Evolutionary conservation across 2,329 filamentous ascomycete species (phyloP).

Genomic region (Aspergillus sp.): DNA sequence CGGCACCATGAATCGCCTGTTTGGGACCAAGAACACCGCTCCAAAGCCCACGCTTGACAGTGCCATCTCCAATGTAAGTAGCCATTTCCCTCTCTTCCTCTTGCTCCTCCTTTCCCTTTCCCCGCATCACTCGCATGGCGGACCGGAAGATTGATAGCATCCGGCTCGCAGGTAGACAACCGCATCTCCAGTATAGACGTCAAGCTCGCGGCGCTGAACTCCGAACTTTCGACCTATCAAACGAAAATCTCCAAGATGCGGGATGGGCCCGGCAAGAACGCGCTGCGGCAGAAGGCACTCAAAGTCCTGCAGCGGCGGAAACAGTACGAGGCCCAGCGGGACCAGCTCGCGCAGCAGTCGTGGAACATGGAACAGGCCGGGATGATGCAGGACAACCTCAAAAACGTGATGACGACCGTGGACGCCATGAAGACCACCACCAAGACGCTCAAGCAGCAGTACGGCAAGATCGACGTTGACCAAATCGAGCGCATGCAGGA

Average conservation of each 20-base stretch:
- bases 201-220: conserved; percentile 87
- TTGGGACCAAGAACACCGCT: conserved; percentile 79
- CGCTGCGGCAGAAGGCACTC: conserved; percentile 89
- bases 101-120: conserved; percentile 8
- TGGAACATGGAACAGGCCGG: conserved; percentile 99
- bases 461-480: conserved; percentile 95
- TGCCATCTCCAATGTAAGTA: conserved; percentile 73
- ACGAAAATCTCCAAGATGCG: conserved; percentile 86
- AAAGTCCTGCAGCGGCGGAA: conserved; percentile 92
- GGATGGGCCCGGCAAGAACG: conserved; percentile 88
- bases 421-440: conserved; percentile 97
- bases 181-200: conserved; percentile 86
- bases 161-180: conserved; percentile 63
- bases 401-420: conserved; percentile 97
- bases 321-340: conserved; percentile 88
- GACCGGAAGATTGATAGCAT: background rate
- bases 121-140: conserved; percentile 5
- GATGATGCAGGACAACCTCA: conserved; percentile 98
- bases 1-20: conserved; percentile 84
- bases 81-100: background rate
- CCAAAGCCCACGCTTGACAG: conserved; percentile 85
- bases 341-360: conserved; percentile 88
- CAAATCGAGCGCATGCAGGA: conserved; percentile 98
- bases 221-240: conserved; percentile 85
- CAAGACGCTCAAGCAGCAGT: conserved; percentile 87